Conservation (phyloP, 352 stramenopile genomes). For the Phytophthora ohioensis region DNA sequence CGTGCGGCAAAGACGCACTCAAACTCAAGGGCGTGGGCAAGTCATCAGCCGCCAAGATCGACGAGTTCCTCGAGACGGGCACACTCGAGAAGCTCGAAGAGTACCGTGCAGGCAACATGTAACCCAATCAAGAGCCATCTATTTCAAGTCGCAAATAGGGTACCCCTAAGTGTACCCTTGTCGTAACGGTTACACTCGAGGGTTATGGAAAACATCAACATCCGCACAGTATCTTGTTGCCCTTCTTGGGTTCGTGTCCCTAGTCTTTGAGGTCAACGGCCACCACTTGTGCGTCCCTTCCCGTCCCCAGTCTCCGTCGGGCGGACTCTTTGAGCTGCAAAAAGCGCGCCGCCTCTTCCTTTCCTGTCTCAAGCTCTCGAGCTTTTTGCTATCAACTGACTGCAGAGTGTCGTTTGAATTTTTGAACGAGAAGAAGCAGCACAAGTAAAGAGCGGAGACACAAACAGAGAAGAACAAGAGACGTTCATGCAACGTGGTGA, state of each 20-base stretch:
- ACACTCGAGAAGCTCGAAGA: constrained; percentile 85
- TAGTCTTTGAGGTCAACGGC: constrained; percentile 17
- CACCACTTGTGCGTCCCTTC: constrained; percentile 26
- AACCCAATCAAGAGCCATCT: constrained; percentile 10
- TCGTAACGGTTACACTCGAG: neutral
- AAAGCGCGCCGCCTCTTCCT: constrained; percentile 1
- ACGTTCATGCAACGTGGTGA: constrained; percentile 46
- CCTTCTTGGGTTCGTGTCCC: neutral
- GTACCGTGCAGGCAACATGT: constrained; percentile 87
- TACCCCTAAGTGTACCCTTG: neutral
- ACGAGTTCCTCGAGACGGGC: constrained; percentile 87
- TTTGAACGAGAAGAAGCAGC: constrained; percentile 34
- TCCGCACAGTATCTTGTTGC: constrained; percentile 17
- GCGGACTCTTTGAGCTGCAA: neutral
- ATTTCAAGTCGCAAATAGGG: neutral
- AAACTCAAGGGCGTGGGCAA: constrained; percentile 91
- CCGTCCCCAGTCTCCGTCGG: constrained; percentile 12
- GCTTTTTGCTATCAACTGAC: too few species aligned
- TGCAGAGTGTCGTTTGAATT: constrained; percentile 25
- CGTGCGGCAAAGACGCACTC: constrained; percentile 75
- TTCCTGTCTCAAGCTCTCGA: neutral
- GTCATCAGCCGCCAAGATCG: constrained; percentile 80
- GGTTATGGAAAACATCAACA: constrained; percentile 15
- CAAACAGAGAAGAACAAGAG: neutral
- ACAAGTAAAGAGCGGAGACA: neutral